Base-by-base conservation (phyloP, 768 basidiomycete species). In the Clitopilus passeckerianus region DNA sequence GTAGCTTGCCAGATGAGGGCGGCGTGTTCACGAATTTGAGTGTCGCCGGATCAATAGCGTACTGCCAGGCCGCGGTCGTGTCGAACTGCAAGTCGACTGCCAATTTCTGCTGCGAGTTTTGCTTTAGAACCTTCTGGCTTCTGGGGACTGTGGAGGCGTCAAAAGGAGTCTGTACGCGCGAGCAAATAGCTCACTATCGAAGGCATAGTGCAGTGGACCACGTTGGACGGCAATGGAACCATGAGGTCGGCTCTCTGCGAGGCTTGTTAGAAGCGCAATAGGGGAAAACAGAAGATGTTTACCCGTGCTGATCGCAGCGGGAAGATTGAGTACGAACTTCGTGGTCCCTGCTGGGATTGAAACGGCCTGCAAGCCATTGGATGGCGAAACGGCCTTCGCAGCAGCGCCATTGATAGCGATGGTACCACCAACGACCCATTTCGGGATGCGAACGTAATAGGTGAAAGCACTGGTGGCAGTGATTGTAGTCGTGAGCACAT, bases 171-270 rank as follows among this genome's bases (percentile, higher is more conserved):
- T 12, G 46, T 50, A 50, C 43, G 46, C n/a, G 20, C 33, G 16
- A 57, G 56, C 20, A 30, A 33, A 33, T 35, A 5, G 61, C 74
- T 60, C 59, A 77, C 77, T 84, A 67, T 84, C 82, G 60, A 79
- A 80, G 5, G 83, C 82, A 64, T 83, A 84, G 67, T 84, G 75
- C 44, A 84, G 65, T 9, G 82, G 79, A 15, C 82, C 83, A 7
- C 82, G 78, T 52, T 84, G 81, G 15, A 85, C 73, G 8, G 82
- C 82, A 54, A 83, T 72, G 7, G 80, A 81, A 7, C 77, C 76
- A 62, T 83, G 77, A 16, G 81, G 80, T 18, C 83, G 75, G 27
- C 64, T 73, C 66, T 85, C 82, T 83, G 62, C 34, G 44, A 43
- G 8, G 5, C 16, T 58, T 41, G 23, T 44, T 33, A 34, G 37